Evolutionary conservation across 345 rosid species (phyloP), one percentile per base, ranked within the genome.

Genomic region (Camelina sativa): DNA sequence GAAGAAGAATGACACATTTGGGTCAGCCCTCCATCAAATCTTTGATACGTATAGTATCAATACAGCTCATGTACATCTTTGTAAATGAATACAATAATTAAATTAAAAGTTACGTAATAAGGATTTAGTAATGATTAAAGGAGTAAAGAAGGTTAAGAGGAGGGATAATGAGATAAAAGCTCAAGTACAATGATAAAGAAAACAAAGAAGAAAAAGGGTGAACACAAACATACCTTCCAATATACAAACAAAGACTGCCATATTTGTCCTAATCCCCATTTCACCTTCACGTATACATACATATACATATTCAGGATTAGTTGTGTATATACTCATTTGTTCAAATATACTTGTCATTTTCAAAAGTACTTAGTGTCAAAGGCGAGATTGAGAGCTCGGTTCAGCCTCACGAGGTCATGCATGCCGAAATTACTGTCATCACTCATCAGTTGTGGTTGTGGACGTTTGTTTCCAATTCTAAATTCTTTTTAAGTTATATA

Each of bases 171-270:
- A 65, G 65, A 73, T 55, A 64, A 65, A 57, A 66, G 72, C 78
- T 46, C 72, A 56, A 65, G 60, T 65, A 74, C 78, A 74, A 65
- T 74, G 59, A 47, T 57, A 74, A 57, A 65, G 78, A 74, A 65
- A 74, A 74, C 78, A 74, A 74, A 66, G 52, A 74, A 25, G 78
- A 74, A 47, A 37, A 57, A 13, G 30, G 60, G 32, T 48, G 60
- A 48, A 57, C 78, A 74, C 72, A 65, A 66, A 37, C 67, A 35
- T 74, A 32, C 67, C 66, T 40, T 74, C 34, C 25, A 16, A 57
- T 66, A 74, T 22, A 73, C 77, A 73, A 74, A 74, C 72, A 74
- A 74, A 48, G 10, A 74, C 60, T 57, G 66, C 60, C 60, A 74
- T 37, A 47, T 65, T 58, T 37, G 65, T 65, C 65, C 77, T 65